A percentile compares a stretch with the other conserved stretches of the same genome.
Conservation (phyloP, 208 protist species). For the Vickermania spadyakhi region DNA sequence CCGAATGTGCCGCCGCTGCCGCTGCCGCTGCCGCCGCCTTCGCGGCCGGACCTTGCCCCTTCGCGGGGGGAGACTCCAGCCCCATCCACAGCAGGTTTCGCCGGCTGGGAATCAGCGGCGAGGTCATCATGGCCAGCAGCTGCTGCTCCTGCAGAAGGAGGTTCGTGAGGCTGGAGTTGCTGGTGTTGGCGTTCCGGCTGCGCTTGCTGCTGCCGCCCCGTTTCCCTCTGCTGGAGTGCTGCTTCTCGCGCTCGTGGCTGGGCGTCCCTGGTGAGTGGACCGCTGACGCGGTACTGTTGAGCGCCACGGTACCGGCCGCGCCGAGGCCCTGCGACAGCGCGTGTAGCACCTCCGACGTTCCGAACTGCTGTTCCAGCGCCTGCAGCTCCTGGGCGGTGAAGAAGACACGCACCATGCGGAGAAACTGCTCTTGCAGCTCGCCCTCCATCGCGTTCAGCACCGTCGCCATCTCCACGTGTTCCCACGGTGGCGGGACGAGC, state of each 20-base stretch:
- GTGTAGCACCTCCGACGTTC: conserved; percentile 22
- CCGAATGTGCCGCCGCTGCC: conserved; percentile 1
- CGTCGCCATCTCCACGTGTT: conserved; percentile 6
- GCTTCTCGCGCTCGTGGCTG: neutral
- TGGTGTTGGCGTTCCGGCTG: neutral
- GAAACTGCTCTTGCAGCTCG: conserved; percentile 1
- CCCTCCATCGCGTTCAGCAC: neutral
- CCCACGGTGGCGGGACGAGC: conserved; percentile 51
- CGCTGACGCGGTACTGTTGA: neutral
- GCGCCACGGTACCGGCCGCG: neutral
- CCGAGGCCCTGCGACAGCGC: conserved; percentile 11
- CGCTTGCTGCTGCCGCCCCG: neutral
- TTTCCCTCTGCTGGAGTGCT: neutral
- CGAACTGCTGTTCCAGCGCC: conserved; percentile 43
- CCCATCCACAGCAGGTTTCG: neutral
- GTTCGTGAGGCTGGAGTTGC: conserved; percentile 5
- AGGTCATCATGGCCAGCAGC: conserved; percentile 6
- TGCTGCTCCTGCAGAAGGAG: conserved; percentile 7
- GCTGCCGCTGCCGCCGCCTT: neutral
- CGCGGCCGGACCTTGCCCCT: neutral
- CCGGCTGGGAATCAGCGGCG: neutral
- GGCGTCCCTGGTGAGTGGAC: neutral
- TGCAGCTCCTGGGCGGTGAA: conserved; percentile 41
- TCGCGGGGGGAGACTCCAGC: neutral
- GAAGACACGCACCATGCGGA: conserved; percentile 28